These are phyloP conservation scores for Capsicum rhomboideum DNA, from an alignment of 257 asterid species.

Conservation along the genomic window DNA sequence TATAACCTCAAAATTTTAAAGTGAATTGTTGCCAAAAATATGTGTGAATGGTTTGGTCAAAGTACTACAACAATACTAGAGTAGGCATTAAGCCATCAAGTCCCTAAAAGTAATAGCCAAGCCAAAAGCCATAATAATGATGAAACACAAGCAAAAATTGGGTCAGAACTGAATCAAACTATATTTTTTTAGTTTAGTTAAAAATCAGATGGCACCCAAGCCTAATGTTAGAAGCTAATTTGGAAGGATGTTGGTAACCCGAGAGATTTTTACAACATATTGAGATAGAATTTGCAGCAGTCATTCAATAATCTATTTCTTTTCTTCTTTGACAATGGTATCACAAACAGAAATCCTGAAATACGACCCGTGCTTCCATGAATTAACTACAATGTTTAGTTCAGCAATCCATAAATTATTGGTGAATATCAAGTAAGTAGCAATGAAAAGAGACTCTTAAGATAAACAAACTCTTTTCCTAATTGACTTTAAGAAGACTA, in stretches of 20 bases:
- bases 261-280: not conserved
- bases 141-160: not conserved
- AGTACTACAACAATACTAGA: not conserved
- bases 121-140: not conserved
- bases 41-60: too few relatives aligned
- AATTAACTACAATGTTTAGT: not conserved
- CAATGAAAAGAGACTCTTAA: not conserved
- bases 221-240: not conserved
- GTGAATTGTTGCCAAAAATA: too few relatives aligned
- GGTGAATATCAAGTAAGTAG: not conserved
- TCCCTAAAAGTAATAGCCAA: not conserved
- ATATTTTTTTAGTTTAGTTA: not conserved
- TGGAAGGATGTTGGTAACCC: not conserved
- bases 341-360: not conserved
- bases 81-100: not conserved
- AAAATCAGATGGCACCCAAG: not conserved
- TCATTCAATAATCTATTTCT: not conserved
- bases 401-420: not conserved
- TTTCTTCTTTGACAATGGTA: not conserved
- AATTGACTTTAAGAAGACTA: not conserved
- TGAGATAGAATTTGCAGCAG: not conserved
- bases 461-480: not conserved
- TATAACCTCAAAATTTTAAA: not conserved
- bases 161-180: not conserved
- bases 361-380: not conserved